Evolutionary conservation across 345 rosid species (phyloP), one percentile per base, ranked within the genome.

Genomic region (Moringa oleifera): DNA sequence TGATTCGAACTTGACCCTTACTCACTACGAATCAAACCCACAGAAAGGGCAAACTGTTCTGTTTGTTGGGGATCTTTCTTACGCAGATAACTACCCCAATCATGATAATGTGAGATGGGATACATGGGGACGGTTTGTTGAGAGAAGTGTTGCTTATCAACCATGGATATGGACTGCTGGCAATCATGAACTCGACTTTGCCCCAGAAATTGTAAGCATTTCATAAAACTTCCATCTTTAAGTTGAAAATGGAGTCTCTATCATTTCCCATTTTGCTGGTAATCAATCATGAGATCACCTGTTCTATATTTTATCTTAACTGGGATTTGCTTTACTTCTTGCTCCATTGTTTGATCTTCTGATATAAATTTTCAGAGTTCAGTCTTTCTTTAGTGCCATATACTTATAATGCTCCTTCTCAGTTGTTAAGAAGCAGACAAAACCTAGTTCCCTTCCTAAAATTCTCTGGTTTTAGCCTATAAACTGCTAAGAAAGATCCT

Each of bases 91-190:
- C 63, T 85, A 93, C 66, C 80, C 86, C 0, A 50, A 80, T 63
- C 84, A 86, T 20, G 91, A 93, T 67, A 90, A 88, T 61, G 76
- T 33, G 8, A 79, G 97, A 63, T 93, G 98, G 97, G 98, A 93
- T 69, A 73, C 82, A 47, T 93, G 97, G 97, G 98, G 82, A 66
- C 83, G 97, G 76, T 93, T 93, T 66, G 73, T 68, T 22, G 98
- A 93, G 77, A 84, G 97, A 71, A 88, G 81, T 49, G 80, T 61
- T 61, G 97, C 98, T 62, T 90, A 93, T 78, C 96, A 90, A 55
- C 97, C 98, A 2, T 93, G 98, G 97, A 90, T 93, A 73, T 93
- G 98, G 98, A 83, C 90, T 0, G 78, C 81, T 0, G 97, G 97
- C 22, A 93, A 93, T 77, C 97, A 90, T 18, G 98, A 93, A 78